Base-by-base conservation (phyloP, 106 monocot species). In the Allium sativum region DNA sequence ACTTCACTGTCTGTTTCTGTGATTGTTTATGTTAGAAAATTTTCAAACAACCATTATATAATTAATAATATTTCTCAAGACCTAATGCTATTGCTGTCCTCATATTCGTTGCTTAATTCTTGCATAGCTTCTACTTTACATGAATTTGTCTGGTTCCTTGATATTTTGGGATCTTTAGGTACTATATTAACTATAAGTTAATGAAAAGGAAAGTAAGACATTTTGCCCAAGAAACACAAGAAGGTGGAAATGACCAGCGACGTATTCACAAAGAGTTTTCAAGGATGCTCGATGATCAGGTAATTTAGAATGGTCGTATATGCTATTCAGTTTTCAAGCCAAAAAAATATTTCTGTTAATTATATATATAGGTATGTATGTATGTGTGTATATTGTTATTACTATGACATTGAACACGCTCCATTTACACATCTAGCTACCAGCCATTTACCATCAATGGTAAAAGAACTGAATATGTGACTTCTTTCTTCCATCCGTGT, bases 201-300 rank as follows among this genome's bases (percentile, higher is more conserved):
- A 90, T 95, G 94, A 95, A 95, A 68, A 95, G 90, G 68, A 95
- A 72, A 80, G 81, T 90, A 46, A 90, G 79, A 22, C 94, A 87
- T 61, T 86, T 79, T 69, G 62, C 18, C 47, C 68, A 86, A 58
- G 80, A 87, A 22, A 45, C 76, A 52, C 64, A 84, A 57, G 64
- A 52, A 69, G 80, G 76, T 69, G 59, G 48, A 45, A 72, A 84
- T 70, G 75, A 86, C 63, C 84, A 83, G 14, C 74, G 54, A 7
- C 76, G 67, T 13, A 72, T 95, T 69, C 74, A 86, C 19, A 95
- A 87, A 74, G 89, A 95, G 64, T 95, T 95, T 51, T 86, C 94
- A 53, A 86, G 67, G 58, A 84, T 90, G 75, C 84, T 95, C 50
- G 94, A 95, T 81, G 90, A 90, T 50, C 86, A 95, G 81, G 94